A percentile compares a stretch with the other conserved stretches of the same genome.
phyloP scores from a whole-genome alignment of 2,329 filamentous ascomycete species.

The Microcyclosporella mali region DNA sequence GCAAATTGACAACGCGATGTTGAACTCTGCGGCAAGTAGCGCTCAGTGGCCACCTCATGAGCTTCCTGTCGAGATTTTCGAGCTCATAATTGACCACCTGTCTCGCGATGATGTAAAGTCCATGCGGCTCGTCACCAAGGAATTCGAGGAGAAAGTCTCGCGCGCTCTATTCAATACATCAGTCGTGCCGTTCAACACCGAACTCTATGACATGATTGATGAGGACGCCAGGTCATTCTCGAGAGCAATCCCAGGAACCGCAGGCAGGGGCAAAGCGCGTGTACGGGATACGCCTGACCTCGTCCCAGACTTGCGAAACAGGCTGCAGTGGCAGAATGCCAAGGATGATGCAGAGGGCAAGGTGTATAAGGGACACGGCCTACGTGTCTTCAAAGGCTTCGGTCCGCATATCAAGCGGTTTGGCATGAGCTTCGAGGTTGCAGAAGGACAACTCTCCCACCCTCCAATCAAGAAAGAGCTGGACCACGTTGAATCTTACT shows the following conservation, averaged over 20 bases:
- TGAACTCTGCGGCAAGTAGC: not conserved
- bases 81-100: constrained; percentile 50
- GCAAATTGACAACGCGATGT: constrained; percentile 8
- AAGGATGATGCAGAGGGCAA: constrained; percentile 35
- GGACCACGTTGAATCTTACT: constrained; percentile 52
- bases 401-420: constrained; percentile 56
- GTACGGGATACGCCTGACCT: constrained; percentile 19
- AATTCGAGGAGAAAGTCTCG: constrained; percentile 55
- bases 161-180: constrained; percentile 55
- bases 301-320: constrained; percentile 14
- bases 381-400: constrained; percentile 57
- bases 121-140: constrained; percentile 56
- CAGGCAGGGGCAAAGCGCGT: constrained; percentile 14
- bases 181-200: constrained; percentile 59
- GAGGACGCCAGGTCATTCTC: constrained; percentile 26
- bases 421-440: constrained; percentile 63
- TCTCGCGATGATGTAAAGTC: constrained; percentile 53
- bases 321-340: constrained; percentile 38
- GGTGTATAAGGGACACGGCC: constrained; percentile 51
- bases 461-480: constrained; percentile 54
- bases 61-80: constrained; percentile 59
- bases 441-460: constrained; percentile 44
- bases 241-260: not conserved
- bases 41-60: constrained; percentile 35
- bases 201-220: constrained; percentile 53